These are phyloP conservation scores for Abrus precatorius DNA, from an alignment of 306 rosid genomes.

Conservation along the genomic window DNA sequence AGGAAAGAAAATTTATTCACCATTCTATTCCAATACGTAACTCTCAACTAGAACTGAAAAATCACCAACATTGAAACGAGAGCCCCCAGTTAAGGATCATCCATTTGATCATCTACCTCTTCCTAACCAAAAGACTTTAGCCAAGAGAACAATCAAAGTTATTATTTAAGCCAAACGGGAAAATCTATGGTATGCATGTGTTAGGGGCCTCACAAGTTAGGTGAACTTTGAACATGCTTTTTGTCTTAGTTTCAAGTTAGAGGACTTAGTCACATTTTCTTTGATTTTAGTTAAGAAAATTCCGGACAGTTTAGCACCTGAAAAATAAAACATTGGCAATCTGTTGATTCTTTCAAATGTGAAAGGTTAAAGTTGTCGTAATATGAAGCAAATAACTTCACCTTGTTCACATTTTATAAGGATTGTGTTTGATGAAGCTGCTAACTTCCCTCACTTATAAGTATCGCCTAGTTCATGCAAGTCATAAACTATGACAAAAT, in stretches of 20 bases:
- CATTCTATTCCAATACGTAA: conserved; percentile 10
- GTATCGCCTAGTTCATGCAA: conserved; percentile 41
- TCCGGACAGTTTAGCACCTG: conserved; percentile 6
- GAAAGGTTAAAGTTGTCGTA: conserved; percentile 30
- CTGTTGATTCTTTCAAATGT: conserved; percentile 42
- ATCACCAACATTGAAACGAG: neutral
- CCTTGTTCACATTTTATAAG: conserved; percentile 5
- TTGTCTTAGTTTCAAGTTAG: conserved; percentile 13
- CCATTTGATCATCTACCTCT: conserved; percentile 17
- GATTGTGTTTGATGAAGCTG: conserved; percentile 48
- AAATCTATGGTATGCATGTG: conserved; percentile 11
- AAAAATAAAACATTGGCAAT: neutral
- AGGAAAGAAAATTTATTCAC: neutral
- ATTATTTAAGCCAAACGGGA: conserved; percentile 14
- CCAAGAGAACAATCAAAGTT: neutral
- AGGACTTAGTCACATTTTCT: conserved; percentile 10
- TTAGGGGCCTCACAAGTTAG: neutral
- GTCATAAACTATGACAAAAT: neutral
- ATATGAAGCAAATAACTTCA: conserved; percentile 21
- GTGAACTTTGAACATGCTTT: conserved; percentile 22
- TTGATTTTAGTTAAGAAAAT: conserved; percentile 32
- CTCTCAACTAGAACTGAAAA: neutral
- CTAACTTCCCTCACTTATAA: conserved; percentile 27
- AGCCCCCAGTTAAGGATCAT: conserved; percentile 11
- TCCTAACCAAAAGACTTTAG: conserved; percentile 10